These are phyloP conservation scores for Lunasporangiospora selenospora DNA, from an alignment of 192 early-diverging fungal genomes.

Conservation along the genomic window DNA sequence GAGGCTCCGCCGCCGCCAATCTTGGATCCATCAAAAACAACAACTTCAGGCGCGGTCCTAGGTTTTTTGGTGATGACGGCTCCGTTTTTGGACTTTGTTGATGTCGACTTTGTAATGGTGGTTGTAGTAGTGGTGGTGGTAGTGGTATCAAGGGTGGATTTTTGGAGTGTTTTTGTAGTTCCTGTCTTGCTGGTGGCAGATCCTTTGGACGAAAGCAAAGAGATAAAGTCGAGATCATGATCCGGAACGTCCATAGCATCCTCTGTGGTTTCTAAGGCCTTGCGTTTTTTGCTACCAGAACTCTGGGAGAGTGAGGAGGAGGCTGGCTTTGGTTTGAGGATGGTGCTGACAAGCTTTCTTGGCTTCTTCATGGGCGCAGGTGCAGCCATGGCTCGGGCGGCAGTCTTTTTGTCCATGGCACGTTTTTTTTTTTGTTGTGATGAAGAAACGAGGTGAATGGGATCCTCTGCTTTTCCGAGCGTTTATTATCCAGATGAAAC, in stretches of 20 bases:
- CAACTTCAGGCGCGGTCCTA: slow-evolving; percentile 20
- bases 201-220: slow-evolving; percentile 19
- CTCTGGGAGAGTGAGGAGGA: background rate
- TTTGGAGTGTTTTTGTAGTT: background rate
- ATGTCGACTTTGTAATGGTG: background rate
- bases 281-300: slow-evolving; percentile 39
- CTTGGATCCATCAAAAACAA: slow-evolving; percentile 42
- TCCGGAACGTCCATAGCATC: slow-evolving; percentile 7
- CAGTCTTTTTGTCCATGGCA: slow-evolving; percentile 27
- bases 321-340: slow-evolving; percentile 10
- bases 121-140: background rate
- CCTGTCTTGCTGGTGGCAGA: background rate
- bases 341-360: slow-evolving; percentile 27
- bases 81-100: background rate
- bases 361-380: slow-evolving; percentile 33
- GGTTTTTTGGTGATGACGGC: slow-evolving; percentile 12
- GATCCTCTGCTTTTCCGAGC: too few relatives aligned
- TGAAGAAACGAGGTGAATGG: background rate
- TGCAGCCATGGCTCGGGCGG: slow-evolving; percentile 37
- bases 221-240: slow-evolving; percentile 41
- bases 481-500: too few relatives aligned
- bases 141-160: background rate
- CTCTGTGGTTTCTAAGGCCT: background rate
- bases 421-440: slow-evolving; percentile 3
- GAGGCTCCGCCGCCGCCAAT: slow-evolving; percentile 15